A percentile compares a stretch with the other conserved stretches of the same genome.
Conservation (phyloP, 1,284 basidiomycete species). For the Ceratobasidium sp. region DNA sequence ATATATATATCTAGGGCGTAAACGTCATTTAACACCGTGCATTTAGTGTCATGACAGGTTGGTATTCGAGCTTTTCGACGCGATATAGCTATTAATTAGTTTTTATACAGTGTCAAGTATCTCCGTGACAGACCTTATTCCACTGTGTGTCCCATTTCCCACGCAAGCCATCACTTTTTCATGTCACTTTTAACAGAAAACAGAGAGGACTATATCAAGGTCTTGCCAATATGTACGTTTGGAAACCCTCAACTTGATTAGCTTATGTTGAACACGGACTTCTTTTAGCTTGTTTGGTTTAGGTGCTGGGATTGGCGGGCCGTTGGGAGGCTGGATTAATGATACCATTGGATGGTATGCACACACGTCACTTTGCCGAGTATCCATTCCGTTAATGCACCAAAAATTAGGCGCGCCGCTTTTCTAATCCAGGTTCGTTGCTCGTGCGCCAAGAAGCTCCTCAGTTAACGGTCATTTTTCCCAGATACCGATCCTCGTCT, state of each 20-base stretch:
- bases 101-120: conserved; percentile 74
- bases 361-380: conserved; percentile 22
- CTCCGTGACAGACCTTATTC: conserved; percentile 82
- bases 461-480: conserved; percentile 23
- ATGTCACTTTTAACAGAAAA: conserved; percentile 64
- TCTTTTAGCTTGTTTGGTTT: conserved; percentile 74
- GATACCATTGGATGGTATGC: conserved; percentile 85
- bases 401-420: conserved; percentile 55
- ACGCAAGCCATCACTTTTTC: not conserved
- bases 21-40: conserved; percentile 59
- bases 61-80: conserved; percentile 51
- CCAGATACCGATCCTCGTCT: conserved; percentile 78
- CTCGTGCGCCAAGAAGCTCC: conserved; percentile 45
- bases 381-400: not conserved
- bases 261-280: conserved; percentile 32
- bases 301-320: conserved; percentile 86
- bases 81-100: not conserved
- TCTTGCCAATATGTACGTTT: conserved; percentile 81
- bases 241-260: not conserved
- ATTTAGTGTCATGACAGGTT: conserved; percentile 78
- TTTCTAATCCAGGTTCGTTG: conserved; percentile 72
- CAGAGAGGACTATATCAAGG: conserved; percentile 91
- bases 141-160: conserved; percentile 68
- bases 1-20: not conserved
- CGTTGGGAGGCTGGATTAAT: conserved; percentile 88